Evolutionary conservation across 129 eudicot genomes (phyloP).

Genomic region (Logfia minima): DNA sequence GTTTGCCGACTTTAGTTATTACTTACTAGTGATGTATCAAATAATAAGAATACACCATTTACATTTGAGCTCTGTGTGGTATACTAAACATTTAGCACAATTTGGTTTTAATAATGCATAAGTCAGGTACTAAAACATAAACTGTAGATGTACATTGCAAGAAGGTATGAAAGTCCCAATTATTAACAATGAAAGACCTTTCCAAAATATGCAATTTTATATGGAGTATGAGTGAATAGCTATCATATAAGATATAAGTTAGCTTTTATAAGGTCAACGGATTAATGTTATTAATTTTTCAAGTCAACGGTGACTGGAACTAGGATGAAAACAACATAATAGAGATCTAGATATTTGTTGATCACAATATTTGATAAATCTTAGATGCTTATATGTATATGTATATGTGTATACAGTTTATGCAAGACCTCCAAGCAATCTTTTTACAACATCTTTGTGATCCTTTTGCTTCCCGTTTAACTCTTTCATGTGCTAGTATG

Average conservation of each 20-base stretch:
- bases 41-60: not conserved
- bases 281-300: not conserved
- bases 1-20: not conserved
- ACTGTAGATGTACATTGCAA: not conserved
- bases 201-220: not conserved
- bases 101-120: too few relatives aligned
- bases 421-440: not conserved
- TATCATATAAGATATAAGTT: not conserved
- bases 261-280: not conserved
- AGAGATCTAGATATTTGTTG: not conserved
- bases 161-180: not conserved
- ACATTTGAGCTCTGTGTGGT: not conserved
- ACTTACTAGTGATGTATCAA: not conserved
- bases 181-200: not conserved
- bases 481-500: constrained; percentile 74
- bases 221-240: not conserved
- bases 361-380: not conserved
- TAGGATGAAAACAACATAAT: constrained; percentile 1
- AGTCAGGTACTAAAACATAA: too few relatives aligned
- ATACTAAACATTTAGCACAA: not conserved
- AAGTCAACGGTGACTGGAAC: not conserved
- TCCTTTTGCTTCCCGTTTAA: constrained; percentile 27
- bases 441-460: not conserved
- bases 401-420: too few relatives aligned
- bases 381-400: too few relatives aligned